Evolutionary conservation across 148 eudicot species (phyloP).

Genomic region (Cornus suecica): DNA sequence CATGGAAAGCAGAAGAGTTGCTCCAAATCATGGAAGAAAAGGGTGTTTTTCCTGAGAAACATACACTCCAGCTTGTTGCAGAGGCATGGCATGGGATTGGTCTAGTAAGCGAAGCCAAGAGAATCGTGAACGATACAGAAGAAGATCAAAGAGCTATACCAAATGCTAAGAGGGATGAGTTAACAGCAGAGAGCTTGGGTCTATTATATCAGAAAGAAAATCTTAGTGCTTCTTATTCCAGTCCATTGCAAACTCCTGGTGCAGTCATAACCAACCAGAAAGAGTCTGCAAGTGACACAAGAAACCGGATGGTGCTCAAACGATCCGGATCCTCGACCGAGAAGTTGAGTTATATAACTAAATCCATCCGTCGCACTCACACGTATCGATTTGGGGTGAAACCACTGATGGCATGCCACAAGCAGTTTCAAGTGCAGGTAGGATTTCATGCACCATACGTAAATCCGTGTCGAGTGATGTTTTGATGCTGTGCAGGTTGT

Average conservation of each 20-base stretch:
- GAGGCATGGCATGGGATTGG: constrained; percentile 87
- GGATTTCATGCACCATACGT: constrained; percentile 25
- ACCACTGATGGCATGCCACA: constrained; percentile 19
- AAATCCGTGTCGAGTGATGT: constrained; percentile 37
- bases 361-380: constrained; percentile 13
- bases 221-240: constrained; percentile 19
- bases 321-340: constrained; percentile 27
- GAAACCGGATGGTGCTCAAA: constrained; percentile 32
- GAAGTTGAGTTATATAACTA: constrained; percentile 17
- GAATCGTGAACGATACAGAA: constrained; percentile 27
- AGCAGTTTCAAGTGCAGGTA: constrained; percentile 18
- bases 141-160: constrained; percentile 11
- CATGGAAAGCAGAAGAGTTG: constrained; percentile 84
- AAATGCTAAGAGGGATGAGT: constrained; percentile 18
- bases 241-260: constrained; percentile 9
- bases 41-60: constrained; percentile 51
- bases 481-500: constrained; percentile 17
- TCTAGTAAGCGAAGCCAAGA: constrained; percentile 53
- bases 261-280: constrained; percentile 21
- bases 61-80: constrained; percentile 61
- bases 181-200: constrained; percentile 17
- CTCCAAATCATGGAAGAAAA: constrained; percentile 56
- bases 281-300: constrained; percentile 26
- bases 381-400: constrained; percentile 37
- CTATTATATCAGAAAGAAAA: constrained; percentile 20